A percentile compares a stretch with the other conserved stretches of the same genome.
Conservation (phyloP, 768 basidiomycete species). For the Chalciporus piperatus region DNA sequence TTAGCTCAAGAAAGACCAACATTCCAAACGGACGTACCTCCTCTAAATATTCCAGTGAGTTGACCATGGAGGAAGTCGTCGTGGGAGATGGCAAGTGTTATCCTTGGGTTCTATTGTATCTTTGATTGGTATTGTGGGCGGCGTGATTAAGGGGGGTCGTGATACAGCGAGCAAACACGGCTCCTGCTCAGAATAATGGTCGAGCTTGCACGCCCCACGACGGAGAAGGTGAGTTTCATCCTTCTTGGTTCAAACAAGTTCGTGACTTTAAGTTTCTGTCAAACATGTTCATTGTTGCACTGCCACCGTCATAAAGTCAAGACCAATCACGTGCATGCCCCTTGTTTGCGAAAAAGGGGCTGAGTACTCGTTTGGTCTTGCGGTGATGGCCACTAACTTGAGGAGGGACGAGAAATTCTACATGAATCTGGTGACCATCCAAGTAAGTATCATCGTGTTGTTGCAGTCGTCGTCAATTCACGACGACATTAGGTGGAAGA, state of each 20-base stretch:
- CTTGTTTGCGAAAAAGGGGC: not conserved
- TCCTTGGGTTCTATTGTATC: not conserved
- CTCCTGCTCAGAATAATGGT: not conserved
- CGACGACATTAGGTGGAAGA: too few relatives aligned
- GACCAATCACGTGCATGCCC: not conserved
- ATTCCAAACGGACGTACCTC: slow-evolving; percentile 19
- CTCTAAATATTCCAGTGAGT: slow-evolving; percentile 27
- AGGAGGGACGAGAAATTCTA: slow-evolving; percentile 14
- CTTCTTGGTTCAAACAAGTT: not conserved
- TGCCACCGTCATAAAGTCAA: slow-evolving; percentile 13
- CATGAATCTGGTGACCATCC: too few relatives aligned
- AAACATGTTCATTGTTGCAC: slow-evolving; percentile 5
- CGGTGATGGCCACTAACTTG: not conserved
- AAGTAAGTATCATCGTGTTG: not conserved
- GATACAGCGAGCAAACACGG: not conserved
- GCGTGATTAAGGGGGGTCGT: too few relatives aligned
- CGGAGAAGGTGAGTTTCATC: slow-evolving; percentile 5
- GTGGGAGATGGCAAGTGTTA: not conserved
- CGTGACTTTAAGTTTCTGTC: too few relatives aligned
- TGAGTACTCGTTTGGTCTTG: too few relatives aligned
- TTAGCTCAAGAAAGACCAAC: not conserved
- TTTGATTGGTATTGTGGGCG: not conserved
- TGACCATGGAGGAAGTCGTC: slow-evolving; percentile 15
- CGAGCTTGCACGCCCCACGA: not conserved
- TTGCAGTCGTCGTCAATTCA: too few relatives aligned